These are phyloP conservation scores for Cercospora sp. DNA, from an alignment of 2,329 filamentous ascomycete species.

Conservation along the genomic window DNA sequence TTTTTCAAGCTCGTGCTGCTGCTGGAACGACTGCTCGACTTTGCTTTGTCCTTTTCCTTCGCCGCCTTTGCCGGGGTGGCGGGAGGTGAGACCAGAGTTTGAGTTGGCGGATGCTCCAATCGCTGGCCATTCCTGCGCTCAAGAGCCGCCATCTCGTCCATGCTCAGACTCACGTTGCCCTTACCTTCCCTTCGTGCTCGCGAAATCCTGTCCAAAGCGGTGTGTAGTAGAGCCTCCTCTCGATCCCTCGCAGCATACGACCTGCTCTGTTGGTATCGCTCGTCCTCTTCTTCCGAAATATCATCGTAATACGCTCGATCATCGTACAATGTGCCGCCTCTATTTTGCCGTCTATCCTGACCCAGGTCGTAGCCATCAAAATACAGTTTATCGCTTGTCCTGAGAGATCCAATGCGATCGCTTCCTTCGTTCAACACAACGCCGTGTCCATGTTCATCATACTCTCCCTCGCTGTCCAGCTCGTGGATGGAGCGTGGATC, in stretches of 20 bases:
- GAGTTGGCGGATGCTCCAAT: slow-evolving; percentile 28
- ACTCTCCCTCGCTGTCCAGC: slow-evolving; percentile 54
- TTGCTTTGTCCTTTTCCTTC: slow-evolving; percentile 20
- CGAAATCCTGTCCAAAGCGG: slow-evolving; percentile 76
- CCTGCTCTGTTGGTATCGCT: slow-evolving; percentile 42
- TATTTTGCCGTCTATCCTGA: slow-evolving; percentile 41
- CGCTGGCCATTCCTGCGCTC: slow-evolving; percentile 50
- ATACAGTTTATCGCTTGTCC: slow-evolving; percentile 46
- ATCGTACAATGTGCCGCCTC: slow-evolving; percentile 48
- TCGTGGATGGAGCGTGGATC: slow-evolving; percentile 50
- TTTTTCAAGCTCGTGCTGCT: slow-evolving; percentile 41
- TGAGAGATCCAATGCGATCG: slow-evolving; percentile 27
- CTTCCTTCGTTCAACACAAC: slow-evolving; percentile 43
- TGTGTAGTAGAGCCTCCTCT: slow-evolving; percentile 74
- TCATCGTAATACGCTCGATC: slow-evolving; percentile 50
- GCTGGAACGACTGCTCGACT: slow-evolving; percentile 37
- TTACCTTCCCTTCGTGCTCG: slow-evolving; percentile 74
- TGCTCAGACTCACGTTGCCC: slow-evolving; percentile 74
- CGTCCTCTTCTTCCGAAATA: slow-evolving; percentile 53
- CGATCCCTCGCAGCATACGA: slow-evolving; percentile 61
- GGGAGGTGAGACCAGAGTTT: slow-evolving; percentile 36
- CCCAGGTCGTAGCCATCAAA: slow-evolving; percentile 52
- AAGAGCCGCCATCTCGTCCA: slow-evolving; percentile 77
- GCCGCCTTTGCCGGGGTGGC: slow-evolving; percentile 30
- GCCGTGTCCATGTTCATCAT: slow-evolving; percentile 47